phyloP scores from a whole-genome alignment of 768 basidiomycete genomes.

The Psilocybe tampanensis region DNA sequence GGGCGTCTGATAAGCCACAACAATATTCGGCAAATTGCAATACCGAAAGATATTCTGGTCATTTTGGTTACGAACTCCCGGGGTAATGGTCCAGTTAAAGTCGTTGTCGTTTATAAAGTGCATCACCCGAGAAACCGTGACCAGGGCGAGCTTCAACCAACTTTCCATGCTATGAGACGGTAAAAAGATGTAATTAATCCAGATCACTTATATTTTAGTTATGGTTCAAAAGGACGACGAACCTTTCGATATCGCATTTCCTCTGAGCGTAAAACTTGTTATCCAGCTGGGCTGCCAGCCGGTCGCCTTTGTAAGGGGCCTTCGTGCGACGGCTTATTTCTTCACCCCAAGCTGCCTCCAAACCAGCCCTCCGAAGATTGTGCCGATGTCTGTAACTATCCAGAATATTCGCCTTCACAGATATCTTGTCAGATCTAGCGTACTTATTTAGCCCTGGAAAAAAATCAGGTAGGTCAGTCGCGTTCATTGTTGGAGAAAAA shows the following conservation, averaged over 20 bases:
- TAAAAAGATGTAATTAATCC: neutral
- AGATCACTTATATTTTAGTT: neutral
- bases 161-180: constrained; percentile 21
- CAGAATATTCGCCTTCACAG: no score
- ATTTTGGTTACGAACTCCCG: neutral
- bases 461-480: no score
- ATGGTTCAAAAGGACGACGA: neutral
- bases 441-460: no score
- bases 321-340: no score
- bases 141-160: constrained; percentile 18
- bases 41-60: constrained; percentile 17
- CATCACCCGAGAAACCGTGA: constrained; percentile 21
- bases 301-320: neutral
- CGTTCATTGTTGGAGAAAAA: neutral
- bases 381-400: no score
- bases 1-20: constrained; percentile 63
- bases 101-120: constrained; percentile 8
- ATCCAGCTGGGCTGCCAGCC: constrained; percentile 3
- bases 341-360: no score
- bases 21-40: constrained; percentile 22
- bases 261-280: constrained; percentile 9
- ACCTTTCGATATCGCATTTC: constrained; percentile 30
- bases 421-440: no score
- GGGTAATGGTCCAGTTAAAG: neutral
- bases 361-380: no score